phyloP scores from a whole-genome alignment of 306 rosid species.

The Pterocarpus santalinus region DNA sequence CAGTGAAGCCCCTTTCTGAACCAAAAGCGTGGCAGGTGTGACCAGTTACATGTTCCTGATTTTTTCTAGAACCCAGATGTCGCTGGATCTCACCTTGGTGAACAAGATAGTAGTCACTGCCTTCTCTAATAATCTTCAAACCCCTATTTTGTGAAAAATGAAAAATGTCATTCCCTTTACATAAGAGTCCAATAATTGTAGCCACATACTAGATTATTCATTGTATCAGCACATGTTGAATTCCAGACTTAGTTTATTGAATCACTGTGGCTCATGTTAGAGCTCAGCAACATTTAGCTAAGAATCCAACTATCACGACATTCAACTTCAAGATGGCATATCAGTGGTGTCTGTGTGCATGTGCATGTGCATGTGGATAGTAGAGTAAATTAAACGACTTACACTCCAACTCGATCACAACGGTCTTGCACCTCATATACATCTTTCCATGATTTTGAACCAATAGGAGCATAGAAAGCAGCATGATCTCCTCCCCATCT shows the following conservation, averaged over 20 bases:
- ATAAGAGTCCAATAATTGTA: not conserved
- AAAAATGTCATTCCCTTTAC: constrained; percentile 20
- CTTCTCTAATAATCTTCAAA: constrained; percentile 78
- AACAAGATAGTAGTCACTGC: constrained; percentile 74
- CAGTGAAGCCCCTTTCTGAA: constrained; percentile 46
- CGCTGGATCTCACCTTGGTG: constrained; percentile 79
- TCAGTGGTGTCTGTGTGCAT: not conserved
- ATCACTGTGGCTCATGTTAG: constrained; percentile 1
- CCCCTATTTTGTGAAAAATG: constrained; percentile 60
- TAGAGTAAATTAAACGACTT: constrained; percentile 49
- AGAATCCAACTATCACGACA: constrained; percentile 6
- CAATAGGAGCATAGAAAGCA: constrained; percentile 59
- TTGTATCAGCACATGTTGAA: not conserved
- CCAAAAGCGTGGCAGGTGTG: constrained; percentile 32
- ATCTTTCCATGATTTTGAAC: constrained; percentile 73
- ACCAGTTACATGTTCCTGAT: constrained; percentile 38
- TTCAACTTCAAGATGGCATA: constrained; percentile 4
- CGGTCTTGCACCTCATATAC: constrained; percentile 76
- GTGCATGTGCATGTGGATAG: constrained; percentile 12
- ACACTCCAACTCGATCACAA: constrained; percentile 77
- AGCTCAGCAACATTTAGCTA: constrained; percentile 22
- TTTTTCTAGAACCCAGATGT: constrained; percentile 70
- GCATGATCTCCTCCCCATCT: constrained; percentile 83
- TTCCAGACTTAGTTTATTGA: constrained; percentile 6
- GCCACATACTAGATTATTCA: constrained; percentile 2